Base-by-base conservation (phyloP, 768 basidiomycete genomes). In the Lenzites betulinus region DNA sequence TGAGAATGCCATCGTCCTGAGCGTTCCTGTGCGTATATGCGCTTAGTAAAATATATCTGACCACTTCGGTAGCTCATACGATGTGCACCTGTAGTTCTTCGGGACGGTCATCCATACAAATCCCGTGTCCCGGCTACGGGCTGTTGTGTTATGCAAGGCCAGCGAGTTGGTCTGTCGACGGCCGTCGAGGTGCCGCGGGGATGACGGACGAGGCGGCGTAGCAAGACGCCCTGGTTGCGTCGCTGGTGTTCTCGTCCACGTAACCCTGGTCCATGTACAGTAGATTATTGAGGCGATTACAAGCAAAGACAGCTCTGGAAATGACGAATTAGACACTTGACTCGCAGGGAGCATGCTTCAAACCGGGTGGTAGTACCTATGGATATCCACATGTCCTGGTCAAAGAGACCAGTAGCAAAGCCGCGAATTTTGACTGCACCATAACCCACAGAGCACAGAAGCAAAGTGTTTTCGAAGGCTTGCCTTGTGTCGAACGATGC, bases 71-170 rank as follows among this genome's bases (percentile, higher is more conserved):
- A 18, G 39, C 11, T 26, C 46, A n/a, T n/a, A 30, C 18, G n/a
- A 8, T 26, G 67, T 76, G 42, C 64, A 89, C 90, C 92, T 80
- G 69, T 91, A 94, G 68, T 94, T 92, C 73, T 92, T 92, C 0
- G 90, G 88, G 5, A 92, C 90, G 16, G 92, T 89, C 92, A 94
- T 93, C 91, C 91, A 94, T 25, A 93, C 81, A 68, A 86, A 90
- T 35, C 87, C 86, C 57, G 86, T 84, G 67, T 84, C 81, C 23
- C 76, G 75, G 73, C 81, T 84, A 60, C 75, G 76, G 51, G 66
- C 65, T 28, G 67, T 59, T 30, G 66, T 54, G 26, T 53, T 48
- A 54, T 71, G 69, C 52, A 62, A 44, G 53, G 51, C 59, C 11
- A 54, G 54, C 38, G 51, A 44, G n/a, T 70, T 60, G 20, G 70